Evolutionary conservation across 2,329 filamentous ascomycete genomes (phyloP), one percentile per base, ranked within the genome.

Genomic region (Thelonectria discophora): DNA sequence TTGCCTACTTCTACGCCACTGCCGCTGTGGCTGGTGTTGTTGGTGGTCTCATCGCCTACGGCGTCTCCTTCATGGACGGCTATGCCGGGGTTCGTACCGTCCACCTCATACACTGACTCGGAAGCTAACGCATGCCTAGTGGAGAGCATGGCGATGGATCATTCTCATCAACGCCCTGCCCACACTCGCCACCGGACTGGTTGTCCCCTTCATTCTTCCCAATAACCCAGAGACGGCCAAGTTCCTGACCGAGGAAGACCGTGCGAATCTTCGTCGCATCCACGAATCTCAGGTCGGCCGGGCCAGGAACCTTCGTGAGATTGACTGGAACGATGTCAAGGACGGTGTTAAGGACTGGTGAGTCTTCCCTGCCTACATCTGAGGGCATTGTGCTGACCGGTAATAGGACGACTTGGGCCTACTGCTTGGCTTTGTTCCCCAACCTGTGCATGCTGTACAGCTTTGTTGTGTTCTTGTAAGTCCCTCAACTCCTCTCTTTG

Each of bases 141-240:
- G 83, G 61, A 74, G 79, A n/a, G 88, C 85, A 1, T 90, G 88
- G 88, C 77, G 88, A 49, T 90, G 88, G 88, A 87, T 90, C 62
- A 80, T 90, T 73, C 84, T 86, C 55, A 72, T 87, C 42, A 77
- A 82, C 70, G 88, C 88, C 1, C 56, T 65, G 2, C 68, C 68
- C 3, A 70, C 68, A 3, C 78, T 89, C 18, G 39, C 88, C 3
- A 73, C 87, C 1, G 88, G 86, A 0, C 70, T 87, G 2, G 72
- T 78, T 0, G 82, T 82, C 3, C 86, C 81, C 74, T 88, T 85
- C 50, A 69, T 85, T 27, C 76, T 91, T 0, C 84, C 88, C 3
- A 84, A 90, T 70, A 80, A 80, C 10, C 86, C 87, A 0, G 81
- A 84, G 48, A 86, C 82, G 0, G 87, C 88, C 18, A 67, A 68